Percentiles rank a stretch among this genome's conserved stretches.
These are phyloP conservation scores for Herpetospermum pedunculosum DNA, from an alignment of 306 rosid genomes.

Conservation along the genomic window DNA sequence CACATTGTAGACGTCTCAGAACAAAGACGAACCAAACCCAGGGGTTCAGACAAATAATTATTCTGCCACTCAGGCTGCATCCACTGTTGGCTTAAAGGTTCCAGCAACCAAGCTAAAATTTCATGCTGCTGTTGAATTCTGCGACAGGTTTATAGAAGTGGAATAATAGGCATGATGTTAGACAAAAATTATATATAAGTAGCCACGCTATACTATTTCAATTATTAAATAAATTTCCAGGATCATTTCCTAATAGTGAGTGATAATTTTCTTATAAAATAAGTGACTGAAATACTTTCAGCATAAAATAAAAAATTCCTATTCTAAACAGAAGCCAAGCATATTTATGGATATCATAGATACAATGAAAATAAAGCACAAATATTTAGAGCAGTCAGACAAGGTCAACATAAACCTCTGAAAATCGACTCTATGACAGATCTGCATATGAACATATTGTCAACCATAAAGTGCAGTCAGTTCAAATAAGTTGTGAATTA, in stretches of 20 bases:
- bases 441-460: background rate
- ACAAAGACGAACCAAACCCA: slow-evolving; percentile 64
- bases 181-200: slow-evolving; percentile 3
- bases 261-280: background rate
- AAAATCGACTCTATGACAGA: background rate
- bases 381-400: background rate
- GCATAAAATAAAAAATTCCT: background rate
- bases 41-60: slow-evolving; percentile 75
- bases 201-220: background rate
- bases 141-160: slow-evolving; percentile 25
- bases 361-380: background rate
- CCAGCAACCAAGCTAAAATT: slow-evolving; percentile 85
- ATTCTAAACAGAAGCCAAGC: background rate
- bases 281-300: background rate
- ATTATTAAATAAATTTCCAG: background rate
- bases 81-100: slow-evolving; percentile 90
- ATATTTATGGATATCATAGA: background rate
- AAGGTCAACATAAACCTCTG: background rate
- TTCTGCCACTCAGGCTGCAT: slow-evolving; percentile 80
- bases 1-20: slow-evolving; percentile 72
- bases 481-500: slow-evolving; percentile 20
- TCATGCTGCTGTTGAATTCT: slow-evolving; percentile 95
- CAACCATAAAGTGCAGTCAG: background rate
- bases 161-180: slow-evolving; percentile 7
- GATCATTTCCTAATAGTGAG: background rate